phyloP scores from a whole-genome alignment of 805 yeast genomes.

The Zygoascus ofunaensis region DNA sequence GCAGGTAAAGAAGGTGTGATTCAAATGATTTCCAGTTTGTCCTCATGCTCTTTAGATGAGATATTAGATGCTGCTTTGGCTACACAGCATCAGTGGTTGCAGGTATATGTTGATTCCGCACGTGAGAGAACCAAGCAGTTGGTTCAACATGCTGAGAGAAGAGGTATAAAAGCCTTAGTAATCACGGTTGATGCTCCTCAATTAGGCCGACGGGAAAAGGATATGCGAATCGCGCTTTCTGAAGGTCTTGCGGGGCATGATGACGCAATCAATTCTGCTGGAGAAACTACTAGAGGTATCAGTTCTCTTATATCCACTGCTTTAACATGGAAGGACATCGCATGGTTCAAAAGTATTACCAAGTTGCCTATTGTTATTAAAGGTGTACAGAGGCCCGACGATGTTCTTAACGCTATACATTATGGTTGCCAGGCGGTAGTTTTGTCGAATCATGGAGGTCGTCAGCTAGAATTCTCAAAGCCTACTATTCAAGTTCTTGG shows the following conservation, averaged over 20 bases:
- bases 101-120: slow-evolving; percentile 74
- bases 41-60: slow-evolving; percentile 83
- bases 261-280: slow-evolving; percentile 48
- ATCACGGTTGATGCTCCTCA: slow-evolving; percentile 92
- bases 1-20: slow-evolving; percentile 61
- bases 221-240: slow-evolving; percentile 57
- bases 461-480: slow-evolving; percentile 77
- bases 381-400: slow-evolving; percentile 80
- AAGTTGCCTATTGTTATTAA: slow-evolving; percentile 62
- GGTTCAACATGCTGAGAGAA: slow-evolving; percentile 60
- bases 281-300: slow-evolving; percentile 82
- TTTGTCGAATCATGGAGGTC: slow-evolving; percentile 81
- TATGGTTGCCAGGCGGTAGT: slow-evolving; percentile 67
- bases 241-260: slow-evolving; percentile 39
- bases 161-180: slow-evolving; percentile 75
- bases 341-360: slow-evolving; percentile 46
- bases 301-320: slow-evolving; percentile 75
- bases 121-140: slow-evolving; percentile 51
- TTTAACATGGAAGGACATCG: slow-evolving; percentile 56
- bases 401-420: slow-evolving; percentile 63
- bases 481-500: slow-evolving; percentile 65
- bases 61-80: slow-evolving; percentile 60
- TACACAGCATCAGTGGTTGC: slow-evolving; percentile 79
- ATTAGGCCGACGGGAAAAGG: slow-evolving; percentile 85
- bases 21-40: slow-evolving; percentile 90